These are phyloP conservation scores for Colletotrichum simmondsii DNA, from an alignment of 2,329 filamentous ascomycete genomes.

Conservation along the genomic window DNA sequence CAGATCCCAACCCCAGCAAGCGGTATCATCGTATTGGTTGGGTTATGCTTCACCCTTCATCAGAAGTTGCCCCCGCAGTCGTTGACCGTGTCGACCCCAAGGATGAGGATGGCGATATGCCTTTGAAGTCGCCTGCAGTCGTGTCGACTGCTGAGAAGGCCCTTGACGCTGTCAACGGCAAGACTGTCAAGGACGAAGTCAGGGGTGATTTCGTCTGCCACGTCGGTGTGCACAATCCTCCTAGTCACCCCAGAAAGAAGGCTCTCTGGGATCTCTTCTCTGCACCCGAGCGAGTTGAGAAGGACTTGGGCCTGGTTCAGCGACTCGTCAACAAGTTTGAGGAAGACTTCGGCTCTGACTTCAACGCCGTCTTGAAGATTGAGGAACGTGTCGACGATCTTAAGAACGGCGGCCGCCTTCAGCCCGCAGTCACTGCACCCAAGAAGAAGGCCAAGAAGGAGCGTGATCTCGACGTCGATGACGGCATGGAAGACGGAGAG, in stretches of 20 bases:
- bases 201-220: slow-evolving; percentile 98
- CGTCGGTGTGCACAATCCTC: slow-evolving; percentile 94
- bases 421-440: slow-evolving; percentile 68
- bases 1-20: slow-evolving; percentile 96
- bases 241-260: slow-evolving; percentile 88
- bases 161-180: slow-evolving; percentile 93
- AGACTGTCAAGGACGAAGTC: slow-evolving; percentile 94
- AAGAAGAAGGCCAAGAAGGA: slow-evolving; percentile 70
- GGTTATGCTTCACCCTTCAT: slow-evolving; percentile 91
- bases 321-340: slow-evolving; percentile 88
- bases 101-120: slow-evolving; percentile 72
- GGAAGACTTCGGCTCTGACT: slow-evolving; percentile 80
- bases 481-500: slow-evolving; percentile 70
- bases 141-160: slow-evolving; percentile 82
- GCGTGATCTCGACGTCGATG: slow-evolving; percentile 69
- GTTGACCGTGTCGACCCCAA: slow-evolving; percentile 79
- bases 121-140: slow-evolving; percentile 62
- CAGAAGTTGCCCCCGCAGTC: slow-evolving; percentile 66
- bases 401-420: slow-evolving; percentile 79
- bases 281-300: slow-evolving; percentile 90
- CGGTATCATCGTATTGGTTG: slow-evolving; percentile 98
- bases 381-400: slow-evolving; percentile 89
- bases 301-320: slow-evolving; percentile 85
- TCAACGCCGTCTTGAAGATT: slow-evolving; percentile 82
- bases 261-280: slow-evolving; percentile 97